Evolutionary conservation across 768 basidiomycete genomes (phyloP), one percentile per base, ranked within the genome.

Genomic region (Pleurotus cornucopiae): DNA sequence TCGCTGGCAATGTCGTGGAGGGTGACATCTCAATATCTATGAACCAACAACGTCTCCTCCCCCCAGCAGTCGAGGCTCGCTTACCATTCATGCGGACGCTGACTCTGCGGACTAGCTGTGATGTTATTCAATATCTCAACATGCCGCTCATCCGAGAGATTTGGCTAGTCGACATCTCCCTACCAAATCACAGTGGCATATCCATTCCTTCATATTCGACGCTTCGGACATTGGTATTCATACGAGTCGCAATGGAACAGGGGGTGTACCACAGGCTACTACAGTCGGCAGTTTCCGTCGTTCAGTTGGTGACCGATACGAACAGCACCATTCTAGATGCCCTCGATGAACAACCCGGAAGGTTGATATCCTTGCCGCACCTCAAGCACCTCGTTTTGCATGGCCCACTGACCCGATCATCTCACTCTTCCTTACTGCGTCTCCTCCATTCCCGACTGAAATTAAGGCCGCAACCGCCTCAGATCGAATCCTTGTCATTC

Each of bases 101-200:
- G 39, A 53, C 51, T 16, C 51, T 53, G 21, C 37, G 51, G 39
- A 12, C 14, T 20, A 41, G 38, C 6, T 53, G 23, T 4, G 38
- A 41, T 9, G 38, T 53, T 9, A n/a, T 53, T 20, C 51, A 53
- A 41, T 25, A 53, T 30, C 18, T 53, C 14, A 23, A 23, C 39
- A 40, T 53, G 34, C 51, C 51, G 4, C 11, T 39, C 39, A 53
- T 53, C 51, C n/a, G 41, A 18, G 51, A 53, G 26, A n/a, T 53
- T 18, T 23, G 39, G 51, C 14, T 53, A 14, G 41, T 53, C 16
- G 39, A 41, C 14, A 53, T 40, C 11, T 53, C 51, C 6, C 21
- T 30, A 5, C 20, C 37, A 2, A n/a, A 41, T 21, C n/a, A 21
- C 21, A 38, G 16, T 34, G 23, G 37, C 37, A 53, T 11, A 21